These are phyloP conservation scores for Skeletonema tropicum DNA, from an alignment of 108 stramenopile species.

Conservation along the genomic window DNA sequence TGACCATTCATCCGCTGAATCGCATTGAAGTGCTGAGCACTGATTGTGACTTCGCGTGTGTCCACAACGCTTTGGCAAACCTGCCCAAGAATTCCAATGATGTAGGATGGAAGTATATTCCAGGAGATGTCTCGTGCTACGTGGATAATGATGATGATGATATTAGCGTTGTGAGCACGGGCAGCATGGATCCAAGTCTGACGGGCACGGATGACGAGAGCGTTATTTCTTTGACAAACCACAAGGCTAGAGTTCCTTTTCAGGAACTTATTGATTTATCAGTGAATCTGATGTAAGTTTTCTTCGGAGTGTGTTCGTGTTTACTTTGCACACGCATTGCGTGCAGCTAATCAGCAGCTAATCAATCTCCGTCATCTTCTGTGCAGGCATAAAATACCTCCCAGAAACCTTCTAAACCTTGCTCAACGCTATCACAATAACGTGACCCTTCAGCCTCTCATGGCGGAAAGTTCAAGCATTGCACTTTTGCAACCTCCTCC, in stretches of 20 bases:
- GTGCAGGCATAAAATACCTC: slow-evolving; percentile 71
- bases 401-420: slow-evolving; percentile 62
- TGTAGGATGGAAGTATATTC: slow-evolving; percentile 74
- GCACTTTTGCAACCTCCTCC: slow-evolving; percentile 65
- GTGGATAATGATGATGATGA: slow-evolving; percentile 64
- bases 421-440: slow-evolving; percentile 60
- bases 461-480: slow-evolving; percentile 54
- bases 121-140: slow-evolving; percentile 49
- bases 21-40: slow-evolving; percentile 75
- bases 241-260: slow-evolving; percentile 67
- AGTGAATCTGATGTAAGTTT: slow-evolving; percentile 66
- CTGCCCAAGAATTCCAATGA: slow-evolving; percentile 79
- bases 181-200: slow-evolving; percentile 32
- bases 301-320: neutral
- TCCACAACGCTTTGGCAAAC: slow-evolving; percentile 77
- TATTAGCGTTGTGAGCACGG: slow-evolving; percentile 9
- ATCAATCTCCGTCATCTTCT: neutral
- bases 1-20: slow-evolving; percentile 83
- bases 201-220: slow-evolving; percentile 36
- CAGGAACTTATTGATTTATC: slow-evolving; percentile 83
- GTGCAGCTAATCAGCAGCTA: neutral
- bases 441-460: slow-evolving; percentile 40
- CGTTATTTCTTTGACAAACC: slow-evolving; percentile 15
- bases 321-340: neutral
- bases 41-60: slow-evolving; percentile 88